phyloP scores from a whole-genome alignment of 495 filamentous ascomycete species.

The Neurospora tetrasperma region DNA sequence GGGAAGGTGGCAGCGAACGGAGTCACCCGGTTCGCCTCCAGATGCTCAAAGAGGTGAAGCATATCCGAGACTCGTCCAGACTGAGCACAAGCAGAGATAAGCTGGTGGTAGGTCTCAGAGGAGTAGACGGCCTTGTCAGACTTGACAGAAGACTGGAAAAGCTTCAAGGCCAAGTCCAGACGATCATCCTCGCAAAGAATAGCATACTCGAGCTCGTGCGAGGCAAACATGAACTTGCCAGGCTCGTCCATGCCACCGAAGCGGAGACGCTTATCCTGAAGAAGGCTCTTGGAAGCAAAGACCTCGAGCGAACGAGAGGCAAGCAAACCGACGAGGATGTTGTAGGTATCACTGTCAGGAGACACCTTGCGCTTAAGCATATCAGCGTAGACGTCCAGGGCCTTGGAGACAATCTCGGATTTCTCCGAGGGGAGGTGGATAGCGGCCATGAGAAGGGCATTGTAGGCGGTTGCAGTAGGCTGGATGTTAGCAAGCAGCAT shows the following conservation, averaged over 20 bases:
- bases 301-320: conserved; percentile 69
- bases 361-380: conserved; percentile 80
- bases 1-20: conserved; percentile 76
- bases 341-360: conserved; percentile 77
- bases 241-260: conserved; percentile 80
- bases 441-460: conserved; percentile 75
- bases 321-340: conserved; percentile 71
- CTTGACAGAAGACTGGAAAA: conserved; percentile 65
- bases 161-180: conserved; percentile 66
- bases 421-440: conserved; percentile 61
- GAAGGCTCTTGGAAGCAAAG: conserved; percentile 50
- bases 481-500: conserved; percentile 68
- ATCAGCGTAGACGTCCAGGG: conserved; percentile 88
- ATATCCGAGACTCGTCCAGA: conserved; percentile 72
- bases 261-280: conserved; percentile 67
- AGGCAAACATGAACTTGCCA: conserved; percentile 83
- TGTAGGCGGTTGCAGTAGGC: conserved; percentile 78
- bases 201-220: conserved; percentile 70
- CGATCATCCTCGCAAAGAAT: conserved; percentile 81
- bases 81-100: conserved; percentile 79
- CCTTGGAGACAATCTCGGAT: conserved; percentile 75
- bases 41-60: conserved; percentile 78
- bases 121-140: conserved; percentile 48
- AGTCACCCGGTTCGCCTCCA: conserved; percentile 64
- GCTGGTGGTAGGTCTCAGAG: conserved; percentile 61